Base-by-base conservation (phyloP, 306 rosid genomes). In the Vachellia pachyceras region DNA sequence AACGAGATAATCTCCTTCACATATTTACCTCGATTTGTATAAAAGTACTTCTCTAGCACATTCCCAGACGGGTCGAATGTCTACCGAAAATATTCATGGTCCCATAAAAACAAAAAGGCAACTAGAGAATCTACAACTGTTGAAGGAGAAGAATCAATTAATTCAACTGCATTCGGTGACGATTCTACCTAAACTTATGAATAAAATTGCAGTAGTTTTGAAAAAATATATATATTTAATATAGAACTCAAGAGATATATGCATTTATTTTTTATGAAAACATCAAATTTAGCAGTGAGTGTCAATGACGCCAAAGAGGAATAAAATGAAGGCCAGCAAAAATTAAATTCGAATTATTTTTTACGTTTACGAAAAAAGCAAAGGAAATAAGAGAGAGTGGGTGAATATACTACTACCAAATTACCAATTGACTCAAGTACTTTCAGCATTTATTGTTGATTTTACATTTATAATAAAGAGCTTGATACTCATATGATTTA, bases 161-260 rank as follows among this genome's bases (percentile, higher is more conserved):
- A 57, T 57, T 57, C 65, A 20, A 57, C 35, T 57, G 3, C 35
- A 22, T 57, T 22, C 22, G 65, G 65, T 57, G 7, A 57, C 20
- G 61, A 18, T 55, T 55, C 20, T 55, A 55, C 29, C 61, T 55
- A 55, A 55, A n/a, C 61, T 55, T 55, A n/a, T 55, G 61, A 55
- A 55, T 55, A 55, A 20, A 55, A 8, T 8, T 20, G 61, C 8
- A n/a, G 20, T 6, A 55, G 25, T n/a, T 55, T 55, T 55, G 23
- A 18, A 54, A 54, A n/a, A n/a, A 17, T 18, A 54, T 18, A 49
- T 14, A 14, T 49, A 15, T 14, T 54, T 54, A 4, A 46, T n/a
- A 54, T 18, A n/a, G 9, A 52, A 54, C 1, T 54, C 60, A 54
- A 54, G 52, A n/a, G 22, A 50, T 54, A 54, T n/a, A 52, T 18